Percentiles rank a stretch among this genome's conserved stretches.
Evolutionary conservation across 2,329 filamentous ascomycete genomes (phyloP).

Genomic region (Cercospora sp.): DNA sequence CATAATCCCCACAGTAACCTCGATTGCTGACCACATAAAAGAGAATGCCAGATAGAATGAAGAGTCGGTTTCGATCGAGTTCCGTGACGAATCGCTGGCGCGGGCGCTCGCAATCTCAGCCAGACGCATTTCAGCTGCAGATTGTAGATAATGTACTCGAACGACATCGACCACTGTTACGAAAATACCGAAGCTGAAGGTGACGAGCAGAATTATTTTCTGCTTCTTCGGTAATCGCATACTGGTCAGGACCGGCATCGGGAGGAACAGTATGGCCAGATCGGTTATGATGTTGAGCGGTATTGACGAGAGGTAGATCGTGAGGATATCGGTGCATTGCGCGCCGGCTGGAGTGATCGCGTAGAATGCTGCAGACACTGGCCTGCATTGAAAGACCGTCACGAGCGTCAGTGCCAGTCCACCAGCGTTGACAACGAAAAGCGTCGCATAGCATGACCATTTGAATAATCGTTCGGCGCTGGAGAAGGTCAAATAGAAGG

Average conservation of each 20-base stretch:
- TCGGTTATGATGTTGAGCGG: constrained; percentile 93
- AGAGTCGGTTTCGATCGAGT: constrained; percentile 51
- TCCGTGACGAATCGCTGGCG: constrained; percentile 29
- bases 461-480: constrained; percentile 76
- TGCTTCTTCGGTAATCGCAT: constrained; percentile 84
- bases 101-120: constrained; percentile 37
- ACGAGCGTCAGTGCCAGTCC: constrained; percentile 79
- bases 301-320: constrained; percentile 69
- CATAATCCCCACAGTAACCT: constrained; percentile 86
- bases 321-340: constrained; percentile 62
- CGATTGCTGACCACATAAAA: constrained; percentile 91
- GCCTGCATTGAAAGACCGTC: constrained; percentile 83
- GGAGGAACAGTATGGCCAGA: constrained; percentile 80
- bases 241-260: constrained; percentile 81
- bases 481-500: constrained; percentile 84
- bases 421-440: constrained; percentile 75
- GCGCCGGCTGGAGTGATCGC: constrained; percentile 48
- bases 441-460: constrained; percentile 76
- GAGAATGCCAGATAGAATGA: constrained; percentile 70
- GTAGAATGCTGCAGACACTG: constrained; percentile 68
- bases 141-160: constrained; percentile 84
- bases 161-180: constrained; percentile 86
- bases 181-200: constrained; percentile 84
- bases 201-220: constrained; percentile 82
- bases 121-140: constrained; percentile 57